Evolutionary conservation across 805 yeast species (phyloP).

Genomic region (Ogataea thermomethanolica): DNA sequence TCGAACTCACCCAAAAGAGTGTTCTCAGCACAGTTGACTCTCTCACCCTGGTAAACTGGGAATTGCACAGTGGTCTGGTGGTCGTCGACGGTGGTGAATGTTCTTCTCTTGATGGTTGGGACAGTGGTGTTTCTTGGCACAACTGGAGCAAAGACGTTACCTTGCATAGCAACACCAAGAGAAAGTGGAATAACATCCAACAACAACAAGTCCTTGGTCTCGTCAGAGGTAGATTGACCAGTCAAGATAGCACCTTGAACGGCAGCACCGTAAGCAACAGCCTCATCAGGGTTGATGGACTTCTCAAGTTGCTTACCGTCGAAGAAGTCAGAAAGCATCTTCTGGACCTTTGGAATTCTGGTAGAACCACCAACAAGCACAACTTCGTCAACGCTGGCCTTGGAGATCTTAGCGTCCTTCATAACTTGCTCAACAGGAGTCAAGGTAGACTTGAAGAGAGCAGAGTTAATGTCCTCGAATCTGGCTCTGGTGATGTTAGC

Average conservation of each 20-base stretch:
- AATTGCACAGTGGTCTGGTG: slow-evolving; percentile 98
- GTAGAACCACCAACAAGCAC: slow-evolving; percentile 98
- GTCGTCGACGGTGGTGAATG: slow-evolving; percentile 98
- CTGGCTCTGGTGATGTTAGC: slow-evolving; percentile 96
- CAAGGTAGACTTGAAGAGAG: slow-evolving; percentile 87
- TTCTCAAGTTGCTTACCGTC: slow-evolving; percentile 96
- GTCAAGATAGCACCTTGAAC: slow-evolving; percentile 98
- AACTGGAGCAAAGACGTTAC: slow-evolving; percentile 98
- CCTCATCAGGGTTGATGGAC: slow-evolving; percentile 98
- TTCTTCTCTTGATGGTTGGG: slow-evolving; percentile 98
- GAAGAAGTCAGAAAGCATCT: slow-evolving; percentile 88
- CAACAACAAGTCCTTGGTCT: slow-evolving; percentile 91
- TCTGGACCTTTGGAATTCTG: slow-evolving; percentile 98
- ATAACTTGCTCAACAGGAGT: slow-evolving; percentile 95
- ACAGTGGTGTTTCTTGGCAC: slow-evolving; percentile 99
- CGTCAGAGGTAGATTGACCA: slow-evolving; percentile 84
- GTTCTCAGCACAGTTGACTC: slow-evolving; percentile 97
- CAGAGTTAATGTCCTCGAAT: slow-evolving; percentile 94
- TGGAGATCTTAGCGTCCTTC: slow-evolving; percentile 83
- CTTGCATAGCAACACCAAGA: slow-evolving; percentile 99
- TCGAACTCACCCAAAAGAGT: slow-evolving; percentile 97
- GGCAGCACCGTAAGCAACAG: slow-evolving; percentile 99
- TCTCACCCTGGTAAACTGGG: slow-evolving; percentile 99
- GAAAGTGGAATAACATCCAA: slow-evolving; percentile 98
- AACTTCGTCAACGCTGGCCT: slow-evolving; percentile 86